Conservation (phyloP, 139 green algal genomes). For the Chlorella sp. region DNA sequence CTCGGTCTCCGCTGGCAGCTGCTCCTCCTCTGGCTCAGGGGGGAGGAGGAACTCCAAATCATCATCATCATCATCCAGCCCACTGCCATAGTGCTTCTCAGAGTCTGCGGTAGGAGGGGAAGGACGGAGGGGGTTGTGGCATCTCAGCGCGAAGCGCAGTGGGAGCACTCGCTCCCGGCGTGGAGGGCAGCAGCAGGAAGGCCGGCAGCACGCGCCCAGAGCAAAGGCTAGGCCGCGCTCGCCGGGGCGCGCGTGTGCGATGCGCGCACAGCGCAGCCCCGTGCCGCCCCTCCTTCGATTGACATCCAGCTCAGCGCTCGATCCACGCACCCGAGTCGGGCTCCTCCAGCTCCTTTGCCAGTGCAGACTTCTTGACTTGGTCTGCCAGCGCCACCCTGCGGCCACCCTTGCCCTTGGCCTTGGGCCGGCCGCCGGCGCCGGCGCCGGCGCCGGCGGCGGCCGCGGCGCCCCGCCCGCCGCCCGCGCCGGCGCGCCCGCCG, state of each 20-base stretch:
- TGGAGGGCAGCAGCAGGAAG: not conserved
- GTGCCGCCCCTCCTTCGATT: not conserved
- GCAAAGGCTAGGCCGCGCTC: not conserved
- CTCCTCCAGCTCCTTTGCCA: conserved; percentile 19
- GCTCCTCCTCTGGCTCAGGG: too few relatives aligned
- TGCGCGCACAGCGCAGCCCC: not conserved
- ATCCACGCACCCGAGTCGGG: not conserved
- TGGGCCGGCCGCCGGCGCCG: not conserved
- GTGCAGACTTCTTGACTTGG: conserved; percentile 10
- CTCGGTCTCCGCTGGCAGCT: too few relatives aligned
- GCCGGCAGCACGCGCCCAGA: not conserved
- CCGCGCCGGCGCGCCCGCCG: not conserved
- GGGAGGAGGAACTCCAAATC: conserved; percentile 16
- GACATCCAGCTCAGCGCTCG: not conserved
- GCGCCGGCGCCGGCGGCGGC: not conserved
- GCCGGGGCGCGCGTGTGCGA: not conserved
- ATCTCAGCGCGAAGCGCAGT: not conserved
- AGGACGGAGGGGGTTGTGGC: not conserved
- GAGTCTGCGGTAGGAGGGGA: not conserved
- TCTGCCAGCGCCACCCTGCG: not conserved
- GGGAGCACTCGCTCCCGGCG: not conserved
- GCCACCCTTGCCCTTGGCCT: not conserved
- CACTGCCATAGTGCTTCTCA: conserved; percentile 36
- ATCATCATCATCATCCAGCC: conserved; percentile 27
- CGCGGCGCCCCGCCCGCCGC: conserved; percentile 2